phyloP scores from a whole-genome alignment of 1,284 basidiomycete species.

The Cutaneotrichosporon mucoides region DNA sequence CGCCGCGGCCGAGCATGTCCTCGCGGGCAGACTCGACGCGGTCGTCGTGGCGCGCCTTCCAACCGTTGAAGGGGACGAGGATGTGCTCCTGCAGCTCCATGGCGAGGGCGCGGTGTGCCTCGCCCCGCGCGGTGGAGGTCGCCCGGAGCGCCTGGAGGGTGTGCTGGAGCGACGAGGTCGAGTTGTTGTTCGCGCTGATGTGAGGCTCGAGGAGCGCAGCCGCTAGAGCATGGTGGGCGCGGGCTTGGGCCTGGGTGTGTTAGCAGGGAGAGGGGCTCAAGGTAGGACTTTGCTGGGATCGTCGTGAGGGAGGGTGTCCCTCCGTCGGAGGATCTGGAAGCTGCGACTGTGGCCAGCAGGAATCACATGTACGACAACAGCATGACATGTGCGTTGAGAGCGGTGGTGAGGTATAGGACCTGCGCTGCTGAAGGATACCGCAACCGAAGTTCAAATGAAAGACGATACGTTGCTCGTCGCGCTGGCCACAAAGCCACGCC shows the following conservation, averaged over 20 bases:
- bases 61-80: conserved; percentile 37
- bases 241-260: conserved; percentile 50
- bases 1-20: conserved; percentile 53
- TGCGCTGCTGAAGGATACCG: too few species aligned
- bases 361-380: too few species aligned
- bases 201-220: conserved; percentile 45
- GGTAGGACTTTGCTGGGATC: conserved; percentile 29
- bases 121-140: conserved; percentile 35
- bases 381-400: too few species aligned
- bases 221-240: conserved; percentile 54
- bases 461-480: too few species aligned
- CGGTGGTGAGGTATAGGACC: too few species aligned
- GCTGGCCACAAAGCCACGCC: background rate
- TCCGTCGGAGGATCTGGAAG: too few species aligned
- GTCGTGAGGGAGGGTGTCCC: background rate
- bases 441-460: too few species aligned
- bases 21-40: conserved; percentile 35
- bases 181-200: conserved; percentile 14
- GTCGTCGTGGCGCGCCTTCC: conserved; percentile 41
- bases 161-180: conserved; percentile 39
- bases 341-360: too few species aligned
- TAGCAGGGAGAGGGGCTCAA: background rate
- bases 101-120: conserved; percentile 39
- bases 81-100: conserved; percentile 41
- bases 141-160: conserved; percentile 35